phyloP scores from a whole-genome alignment of 345 rosid species.

The Schrenkiella parvula region DNA sequence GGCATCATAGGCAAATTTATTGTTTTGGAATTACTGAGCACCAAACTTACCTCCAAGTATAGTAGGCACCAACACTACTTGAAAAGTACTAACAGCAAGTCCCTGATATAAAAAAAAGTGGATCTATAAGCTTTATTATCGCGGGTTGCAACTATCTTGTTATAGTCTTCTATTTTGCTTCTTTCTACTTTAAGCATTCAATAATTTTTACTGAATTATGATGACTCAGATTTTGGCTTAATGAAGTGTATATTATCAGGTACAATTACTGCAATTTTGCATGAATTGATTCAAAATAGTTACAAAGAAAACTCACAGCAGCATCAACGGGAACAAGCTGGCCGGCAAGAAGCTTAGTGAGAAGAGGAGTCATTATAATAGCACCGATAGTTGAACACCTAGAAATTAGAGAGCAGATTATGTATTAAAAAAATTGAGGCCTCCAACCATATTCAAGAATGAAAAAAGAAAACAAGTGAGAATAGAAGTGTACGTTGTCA shows the following conservation, averaged over 20 bases:
- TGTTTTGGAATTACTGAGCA: background rate
- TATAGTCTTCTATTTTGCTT: background rate
- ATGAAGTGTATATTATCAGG: background rate
- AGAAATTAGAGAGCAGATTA: background rate
- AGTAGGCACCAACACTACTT: conserved; percentile 92
- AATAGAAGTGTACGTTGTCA: conserved; percentile 70
- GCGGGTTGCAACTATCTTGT: background rate
- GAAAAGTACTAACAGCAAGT: conserved; percentile 91
- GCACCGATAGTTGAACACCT: conserved; percentile 99
- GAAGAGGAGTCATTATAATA: conserved; percentile 96
- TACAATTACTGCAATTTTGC: background rate
- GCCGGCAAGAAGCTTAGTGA: conserved; percentile 96
- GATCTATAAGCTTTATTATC: background rate
- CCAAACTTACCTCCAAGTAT: conserved; percentile 62
- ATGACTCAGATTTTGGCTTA: background rate
- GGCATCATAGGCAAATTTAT: background rate
- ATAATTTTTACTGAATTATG: background rate
- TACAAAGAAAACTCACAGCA: conserved; percentile 49
- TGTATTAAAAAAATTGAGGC: background rate
- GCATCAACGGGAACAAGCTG: conserved; percentile 99
- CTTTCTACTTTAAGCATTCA: background rate
- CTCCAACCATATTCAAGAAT: background rate
- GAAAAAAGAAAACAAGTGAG: conserved; percentile 9
- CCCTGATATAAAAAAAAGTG: conserved; percentile 48
- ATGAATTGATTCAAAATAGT: background rate